These are phyloP conservation scores for Ustilago hordei DNA, from an alignment of 1,284 basidiomycete species.

Conservation along the genomic window DNA sequence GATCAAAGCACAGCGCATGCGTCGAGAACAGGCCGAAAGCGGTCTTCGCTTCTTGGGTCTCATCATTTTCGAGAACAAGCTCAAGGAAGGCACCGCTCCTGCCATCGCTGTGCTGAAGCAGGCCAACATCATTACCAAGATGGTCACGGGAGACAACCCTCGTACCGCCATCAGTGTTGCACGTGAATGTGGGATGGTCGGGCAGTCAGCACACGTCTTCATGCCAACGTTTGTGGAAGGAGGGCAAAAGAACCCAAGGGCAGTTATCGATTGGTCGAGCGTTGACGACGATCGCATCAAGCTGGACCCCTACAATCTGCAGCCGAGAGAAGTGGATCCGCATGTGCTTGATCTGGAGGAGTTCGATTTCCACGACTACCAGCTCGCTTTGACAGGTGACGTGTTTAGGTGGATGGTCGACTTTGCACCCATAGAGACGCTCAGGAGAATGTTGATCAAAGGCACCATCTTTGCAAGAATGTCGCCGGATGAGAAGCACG, in stretches of 20 bases:
- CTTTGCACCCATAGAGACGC: conserved; percentile 84
- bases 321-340: conserved; percentile 70
- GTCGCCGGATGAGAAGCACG: conserved; percentile 99
- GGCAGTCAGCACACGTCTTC: conserved; percentile 91
- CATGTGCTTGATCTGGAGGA: conserved; percentile 63
- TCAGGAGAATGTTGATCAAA: conserved; percentile 84
- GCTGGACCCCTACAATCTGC: conserved; percentile 85
- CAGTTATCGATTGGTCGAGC: conserved; percentile 88
- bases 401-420: conserved; percentile 99
- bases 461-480: conserved; percentile 97
- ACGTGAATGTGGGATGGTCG: conserved; percentile 90
- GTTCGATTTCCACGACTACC: conserved; percentile 80
- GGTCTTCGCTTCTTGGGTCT: conserved; percentile 91
- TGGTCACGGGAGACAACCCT: conserved; percentile 99
- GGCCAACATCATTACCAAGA: conserved; percentile 92
- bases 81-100: conserved; percentile 91
- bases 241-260: conserved; percentile 74
- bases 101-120: conserved; percentile 88
- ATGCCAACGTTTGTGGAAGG: conserved; percentile 84
- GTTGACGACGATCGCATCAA: conserved; percentile 89
- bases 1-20: conserved; percentile 97
- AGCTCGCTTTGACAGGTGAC: conserved; percentile 93
- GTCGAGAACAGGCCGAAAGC: conserved; percentile 93
- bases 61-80: conserved; percentile 98
- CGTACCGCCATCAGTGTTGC: conserved; percentile 97